Evolutionary conservation across 371 early-diverging fungal species (phyloP).

Genomic region (Mortierella sp.): DNA sequence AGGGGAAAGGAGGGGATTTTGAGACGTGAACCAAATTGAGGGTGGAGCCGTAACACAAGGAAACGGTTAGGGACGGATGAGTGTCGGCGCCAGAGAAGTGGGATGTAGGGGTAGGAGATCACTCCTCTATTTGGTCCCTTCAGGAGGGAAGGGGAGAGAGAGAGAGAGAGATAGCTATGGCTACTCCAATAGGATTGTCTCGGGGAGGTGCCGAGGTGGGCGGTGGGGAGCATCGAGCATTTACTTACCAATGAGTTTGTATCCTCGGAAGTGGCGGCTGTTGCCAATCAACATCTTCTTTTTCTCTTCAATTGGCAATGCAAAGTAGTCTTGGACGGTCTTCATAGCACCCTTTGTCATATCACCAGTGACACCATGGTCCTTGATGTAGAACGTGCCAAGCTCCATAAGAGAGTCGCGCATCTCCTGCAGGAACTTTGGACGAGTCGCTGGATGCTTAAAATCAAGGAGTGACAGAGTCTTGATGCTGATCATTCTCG

Average conservation of each 20-base stretch:
- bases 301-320: constrained; percentile 61
- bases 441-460: constrained; percentile 1
- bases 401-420: constrained; percentile 58
- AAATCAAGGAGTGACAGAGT: constrained; percentile 9
- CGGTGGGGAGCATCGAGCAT: too few relatives aligned
- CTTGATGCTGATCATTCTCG: neutral
- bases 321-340: constrained; percentile 54
- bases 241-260: constrained; percentile 54
- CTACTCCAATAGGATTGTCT: neutral
- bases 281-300: constrained; percentile 58
- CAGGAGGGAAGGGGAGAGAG: too few relatives aligned
- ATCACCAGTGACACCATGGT: constrained; percentile 53
- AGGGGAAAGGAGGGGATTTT: neutral
- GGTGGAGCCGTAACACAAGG: neutral
- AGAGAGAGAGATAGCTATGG: neutral
- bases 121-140: neutral
- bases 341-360: constrained; percentile 53
- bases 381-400: constrained; percentile 66
- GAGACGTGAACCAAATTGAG: neutral
- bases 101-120: neutral
- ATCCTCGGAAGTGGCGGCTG: constrained; percentile 68
- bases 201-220: too few relatives aligned
- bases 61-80: neutral
- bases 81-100: neutral
- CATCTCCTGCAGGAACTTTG: constrained; percentile 54